Evolutionary conservation across 805 yeast species (phyloP), one percentile per base, ranked within the genome.

Genomic region (Wickerhamomyces sydowiorum): DNA sequence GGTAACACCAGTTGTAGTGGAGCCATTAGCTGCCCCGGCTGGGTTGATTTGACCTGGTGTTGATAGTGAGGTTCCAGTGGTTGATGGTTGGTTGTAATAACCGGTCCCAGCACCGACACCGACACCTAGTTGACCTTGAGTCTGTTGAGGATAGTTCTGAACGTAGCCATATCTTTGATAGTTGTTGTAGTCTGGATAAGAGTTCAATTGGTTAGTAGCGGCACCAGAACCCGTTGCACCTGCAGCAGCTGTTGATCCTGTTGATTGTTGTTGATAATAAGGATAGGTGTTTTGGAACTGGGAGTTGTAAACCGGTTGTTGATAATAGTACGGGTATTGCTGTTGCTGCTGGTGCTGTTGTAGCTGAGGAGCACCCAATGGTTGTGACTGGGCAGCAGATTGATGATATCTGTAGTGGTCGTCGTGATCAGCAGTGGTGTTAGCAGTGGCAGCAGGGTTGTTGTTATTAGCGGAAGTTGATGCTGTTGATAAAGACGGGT

Each of bases 391-490:
- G n/a, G n/a, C n/a, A n/a, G n/a, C n/a, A 22, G 7, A 13, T 34
- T 21, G 30, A 12, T 22, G 22, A 12, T 34, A 14, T 51, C 50
- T 7, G 49, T 52, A 12, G 48, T 52, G 8, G 56, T 57, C 13
- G 60, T 53, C 40, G 60, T 47, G 37, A 56, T 60, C 37, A 59
- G 67, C 27, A 63, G 14, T 5, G 14, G 15, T 13, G 60, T 64
- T 9, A 48, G 46, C 35, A 43, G 43, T 25, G 46, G 31, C 17
- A 52, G 42, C 10, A 7, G 10, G 10, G 7, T 10, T 12, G 14
- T 27, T 27, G 14, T 27, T 29, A 7, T 9, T 9, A 29, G 32
- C 18, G 7, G 32, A 9, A 5, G 32, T 30, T 30, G 33, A 18
- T 14, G 33, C 18, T 30, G 22, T 17, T 18, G 13, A 10, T 30